These are phyloP conservation scores for Lodderomyces theae DNA, from an alignment of 1,139 yeast genomes.

Conservation along the genomic window DNA sequence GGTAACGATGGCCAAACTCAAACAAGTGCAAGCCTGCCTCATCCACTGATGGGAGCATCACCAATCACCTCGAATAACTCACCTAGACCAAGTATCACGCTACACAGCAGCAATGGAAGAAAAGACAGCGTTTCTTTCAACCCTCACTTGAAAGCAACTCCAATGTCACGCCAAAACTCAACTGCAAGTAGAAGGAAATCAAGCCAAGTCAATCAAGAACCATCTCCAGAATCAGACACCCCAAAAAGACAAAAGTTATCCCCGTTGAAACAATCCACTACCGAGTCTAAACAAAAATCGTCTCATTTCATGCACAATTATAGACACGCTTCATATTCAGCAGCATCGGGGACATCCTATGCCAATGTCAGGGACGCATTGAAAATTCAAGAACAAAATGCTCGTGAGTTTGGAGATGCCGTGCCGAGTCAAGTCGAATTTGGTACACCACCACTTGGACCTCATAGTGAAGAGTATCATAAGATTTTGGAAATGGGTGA, in stretches of 20 bases:
- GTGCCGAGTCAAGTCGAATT: constrained; percentile 69
- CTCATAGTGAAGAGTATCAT: constrained; percentile 21
- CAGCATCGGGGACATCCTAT: constrained; percentile 71
- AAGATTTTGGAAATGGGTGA: constrained; percentile 21
- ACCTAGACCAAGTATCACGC: constrained; percentile 14
- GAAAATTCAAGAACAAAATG: constrained; percentile 25
- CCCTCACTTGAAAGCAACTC: constrained; percentile 6
- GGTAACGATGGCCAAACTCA: constrained; percentile 7
- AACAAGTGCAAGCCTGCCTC: constrained; percentile 11
- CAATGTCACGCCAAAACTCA: constrained; percentile 8
- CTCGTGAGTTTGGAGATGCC: constrained; percentile 11
- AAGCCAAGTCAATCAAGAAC: constrained; percentile 6
- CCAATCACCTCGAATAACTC: constrained; percentile 10
- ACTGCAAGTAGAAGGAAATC: constrained; percentile 1
- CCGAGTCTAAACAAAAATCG: constrained; percentile 8
- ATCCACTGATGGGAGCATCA: constrained; percentile 8
- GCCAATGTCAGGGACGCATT: constrained; percentile 46
- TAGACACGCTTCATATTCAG: constrained; percentile 80
- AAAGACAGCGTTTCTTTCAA: constrained; percentile 15
- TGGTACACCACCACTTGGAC: constrained; percentile 71
- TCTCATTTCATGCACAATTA: constrained; percentile 14
- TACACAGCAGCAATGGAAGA: constrained; percentile 13
- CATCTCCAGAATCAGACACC: constrained; percentile 12
- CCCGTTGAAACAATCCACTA: constrained; percentile 2
- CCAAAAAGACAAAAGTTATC: constrained; percentile 13